Percentiles rank a stretch among this genome's conserved stretches.
Evolutionary conservation across 2,329 filamentous ascomycete genomes (phyloP).

Genomic region (Atkinsonella hypoxylon): DNA sequence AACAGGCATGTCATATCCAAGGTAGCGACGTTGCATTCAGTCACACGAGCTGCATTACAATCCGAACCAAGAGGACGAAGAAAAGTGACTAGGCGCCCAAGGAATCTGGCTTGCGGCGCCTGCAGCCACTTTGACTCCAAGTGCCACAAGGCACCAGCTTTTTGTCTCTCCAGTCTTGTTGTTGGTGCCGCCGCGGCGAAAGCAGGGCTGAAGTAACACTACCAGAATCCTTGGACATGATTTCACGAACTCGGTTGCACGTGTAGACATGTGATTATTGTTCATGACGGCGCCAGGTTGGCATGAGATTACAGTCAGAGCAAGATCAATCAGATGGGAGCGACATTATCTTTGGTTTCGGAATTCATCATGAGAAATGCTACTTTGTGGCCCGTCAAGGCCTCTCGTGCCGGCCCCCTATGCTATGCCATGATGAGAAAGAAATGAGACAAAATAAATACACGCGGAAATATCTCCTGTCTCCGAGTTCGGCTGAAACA

Average conservation of each 20-base stretch:
- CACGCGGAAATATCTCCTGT: neutral
- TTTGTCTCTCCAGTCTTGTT: neutral
- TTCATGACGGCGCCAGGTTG: too few relatives aligned
- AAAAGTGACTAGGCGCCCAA: neutral
- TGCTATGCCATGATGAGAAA: neutral
- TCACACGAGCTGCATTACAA: neutral
- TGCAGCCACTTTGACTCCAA: neutral
- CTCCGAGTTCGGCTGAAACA: neutral
- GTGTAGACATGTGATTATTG: too few relatives aligned
- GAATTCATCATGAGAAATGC: neutral
- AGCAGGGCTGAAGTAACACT: neutral
- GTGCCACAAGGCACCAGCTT: neutral
- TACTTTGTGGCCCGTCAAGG: neutral
- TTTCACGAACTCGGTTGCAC: too few relatives aligned
- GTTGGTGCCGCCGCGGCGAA: neutral
- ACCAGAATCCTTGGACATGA: too few relatives aligned
- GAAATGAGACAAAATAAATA: neutral
- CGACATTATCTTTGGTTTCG: neutral
- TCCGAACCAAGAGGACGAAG: neutral
- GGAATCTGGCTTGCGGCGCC: neutral
- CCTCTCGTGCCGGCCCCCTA: neutral
- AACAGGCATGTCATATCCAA: neutral
- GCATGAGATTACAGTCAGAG: neutral
- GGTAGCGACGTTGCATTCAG: neutral
- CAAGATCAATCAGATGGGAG: neutral